Conservation (phyloP, 2,329 filamentous ascomycete species). For the Septoria petroselini region DNA sequence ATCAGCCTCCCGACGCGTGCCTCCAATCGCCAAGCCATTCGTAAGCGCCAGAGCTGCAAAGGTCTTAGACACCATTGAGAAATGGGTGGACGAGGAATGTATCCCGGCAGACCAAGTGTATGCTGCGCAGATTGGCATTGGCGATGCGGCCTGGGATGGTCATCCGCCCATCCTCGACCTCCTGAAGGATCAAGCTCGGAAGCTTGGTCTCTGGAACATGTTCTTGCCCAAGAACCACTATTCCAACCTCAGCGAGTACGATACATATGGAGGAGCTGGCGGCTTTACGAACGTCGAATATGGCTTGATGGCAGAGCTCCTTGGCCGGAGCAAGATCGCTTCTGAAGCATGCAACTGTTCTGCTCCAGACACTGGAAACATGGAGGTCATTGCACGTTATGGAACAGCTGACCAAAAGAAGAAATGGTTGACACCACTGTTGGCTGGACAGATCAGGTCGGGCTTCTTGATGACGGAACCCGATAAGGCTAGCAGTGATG, state of each 20-base stretch:
- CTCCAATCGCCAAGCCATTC: constrained; percentile 57
- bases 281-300: constrained; percentile 96
- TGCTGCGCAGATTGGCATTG: constrained; percentile 73
- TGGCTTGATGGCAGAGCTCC: constrained; percentile 92
- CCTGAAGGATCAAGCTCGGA: constrained; percentile 72
- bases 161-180: constrained; percentile 82
- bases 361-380: constrained; percentile 53
- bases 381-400: constrained; percentile 54
- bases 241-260: constrained; percentile 32
- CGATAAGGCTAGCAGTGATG: constrained; percentile 51
- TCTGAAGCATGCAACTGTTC: constrained; percentile 79
- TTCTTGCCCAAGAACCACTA: constrained; percentile 95
- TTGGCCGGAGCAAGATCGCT: constrained; percentile 80
- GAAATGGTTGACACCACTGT: constrained; percentile 49
- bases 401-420: constrained; percentile 51
- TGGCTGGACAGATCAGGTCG: constrained; percentile 50
- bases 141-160: constrained; percentile 71
- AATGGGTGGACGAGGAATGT: constrained; percentile 93
- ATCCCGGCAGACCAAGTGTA: constrained; percentile 72
- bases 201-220: constrained; percentile 95
- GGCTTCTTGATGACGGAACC: constrained; percentile 50
- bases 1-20: constrained; percentile 55
- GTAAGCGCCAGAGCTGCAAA: constrained; percentile 82
- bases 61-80: constrained; percentile 78
- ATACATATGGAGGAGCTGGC: constrained; percentile 68